phyloP scores from a whole-genome alignment of 257 asterid genomes.

The Primulina eburnea region DNA sequence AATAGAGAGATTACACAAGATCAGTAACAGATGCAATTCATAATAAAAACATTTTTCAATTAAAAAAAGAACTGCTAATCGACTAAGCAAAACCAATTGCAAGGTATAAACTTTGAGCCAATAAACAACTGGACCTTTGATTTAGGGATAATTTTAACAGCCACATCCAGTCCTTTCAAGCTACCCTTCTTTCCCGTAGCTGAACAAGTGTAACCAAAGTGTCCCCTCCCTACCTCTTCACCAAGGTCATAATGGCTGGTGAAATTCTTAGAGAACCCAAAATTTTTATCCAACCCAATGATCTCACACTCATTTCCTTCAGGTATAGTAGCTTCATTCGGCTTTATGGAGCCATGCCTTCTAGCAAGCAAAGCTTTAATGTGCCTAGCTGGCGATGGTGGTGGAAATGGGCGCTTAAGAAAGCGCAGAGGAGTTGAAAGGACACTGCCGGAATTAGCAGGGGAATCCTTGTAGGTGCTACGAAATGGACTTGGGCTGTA shows the following conservation, averaged over 20 bases:
- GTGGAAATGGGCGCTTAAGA: constrained; percentile 87
- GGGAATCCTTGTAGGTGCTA: constrained; percentile 78
- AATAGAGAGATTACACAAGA: constrained; percentile 14
- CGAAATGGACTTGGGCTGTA: constrained; percentile 91
- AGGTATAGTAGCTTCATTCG: constrained; percentile 84
- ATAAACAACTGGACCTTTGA: constrained; percentile 52
- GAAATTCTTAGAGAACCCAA: constrained; percentile 75
- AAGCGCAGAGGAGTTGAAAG: constrained; percentile 82
- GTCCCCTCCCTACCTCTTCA: constrained; percentile 91
- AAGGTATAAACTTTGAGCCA: constrained; percentile 17
- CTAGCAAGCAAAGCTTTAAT: constrained; percentile 81
- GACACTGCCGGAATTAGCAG: constrained; percentile 68
- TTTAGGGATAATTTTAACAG: constrained; percentile 85
- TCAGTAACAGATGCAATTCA: constrained; percentile 18
- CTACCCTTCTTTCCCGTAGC: constrained; percentile 80
- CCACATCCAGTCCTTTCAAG: constrained; percentile 87
- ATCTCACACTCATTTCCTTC: constrained; percentile 91
- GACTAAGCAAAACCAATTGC: constrained; percentile 6
- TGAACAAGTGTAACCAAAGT: constrained; percentile 86
- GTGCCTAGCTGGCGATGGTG: constrained; percentile 97
- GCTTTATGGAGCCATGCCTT: constrained; percentile 86
- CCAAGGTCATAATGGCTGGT: constrained; percentile 59
- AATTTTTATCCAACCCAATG: constrained; percentile 70
- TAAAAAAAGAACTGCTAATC: background rate
- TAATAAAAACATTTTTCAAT: background rate